Base-by-base conservation (phyloP, 768 basidiomycete species). In the Dioszegia hungarica region DNA sequence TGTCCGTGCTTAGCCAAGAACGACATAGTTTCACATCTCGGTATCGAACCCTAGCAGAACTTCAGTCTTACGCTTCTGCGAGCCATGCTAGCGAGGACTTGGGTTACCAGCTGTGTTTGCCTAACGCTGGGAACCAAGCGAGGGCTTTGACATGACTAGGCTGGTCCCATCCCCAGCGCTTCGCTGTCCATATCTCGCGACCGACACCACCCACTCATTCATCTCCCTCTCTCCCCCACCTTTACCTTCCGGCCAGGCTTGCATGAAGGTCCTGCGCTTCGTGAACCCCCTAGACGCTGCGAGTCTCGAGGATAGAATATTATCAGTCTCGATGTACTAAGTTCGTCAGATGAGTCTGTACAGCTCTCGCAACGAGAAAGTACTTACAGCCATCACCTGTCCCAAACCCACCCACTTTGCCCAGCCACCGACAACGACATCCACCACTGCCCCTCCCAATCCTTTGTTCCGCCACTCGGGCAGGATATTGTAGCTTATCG, bases 221-320 rank as follows among this genome's bases (percentile, higher is more conserved):
- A 55, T 20, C 27, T 47, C 36, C 11, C 55, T 2, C 17, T 48
- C 24, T 14, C 47, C 55, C 15, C 55, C 55, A 17, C 55, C 55
- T 22, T 56, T 56, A 4, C 49, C 55, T 37, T n/a, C 31, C 10
- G 55, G 55, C 55, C 55, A 56, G 8, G 15, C 19, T 25, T 48
- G n/a, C 28, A 48, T 25, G 27, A 25, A 33, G 2, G 31, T 36
- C 27, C 46, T 38, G 28, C 17, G n/a, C 17, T n/a, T n/a, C 9
- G 17, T n/a, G 24, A 56, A 56, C 3, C 55, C 55, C 17, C 20
- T 48, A 12, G 47, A 48, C n/a, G 15, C n/a, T 5, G 49, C 20
- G 3, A 56, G 31, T 9, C 24, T 34, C 6, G 14, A 14, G 9
- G 54, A 56, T n/a, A n/a, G n/a, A n/a, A n/a, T n/a, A n/a, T n/a